Base-by-base conservation (phyloP, 768 basidiomycete species). In the Psilocybe subaeruginosa region DNA sequence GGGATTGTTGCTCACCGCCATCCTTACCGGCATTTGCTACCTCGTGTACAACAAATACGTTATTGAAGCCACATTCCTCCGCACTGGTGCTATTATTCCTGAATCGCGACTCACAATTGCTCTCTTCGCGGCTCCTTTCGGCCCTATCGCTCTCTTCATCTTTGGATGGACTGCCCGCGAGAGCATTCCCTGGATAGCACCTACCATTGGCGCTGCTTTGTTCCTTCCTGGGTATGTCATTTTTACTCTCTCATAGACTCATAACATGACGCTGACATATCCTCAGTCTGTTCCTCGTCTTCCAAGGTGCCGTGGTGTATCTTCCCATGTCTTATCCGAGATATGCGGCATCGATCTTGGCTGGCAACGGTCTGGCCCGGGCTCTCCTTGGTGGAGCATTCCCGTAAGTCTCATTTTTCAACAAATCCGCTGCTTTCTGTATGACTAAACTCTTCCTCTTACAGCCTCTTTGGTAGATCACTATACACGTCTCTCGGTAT, bases 41-140 rank as follows among this genome's bases (percentile, higher is more conserved):
- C 39, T 56, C 12, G 16, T 37, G 6, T 56, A 41, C 37, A 45
- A 56, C 11, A 23, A 43, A 8, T 56, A 46, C 27, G 37, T 43
- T 23, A 41, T 56, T 19, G 55, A 56, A 35, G 37, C 55, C 14
- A n/a, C 30, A 5, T 56, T 56, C 55, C 39, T 43, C 19, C 39
- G 27, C 3, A 29, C 23, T 5, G 55, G 55, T 12, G 11, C n/a
- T 4, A 43, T 56, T 17, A 41, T 43, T 19, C 55, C 55, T 3
- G 55, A 56, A 31, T 56, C 55, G 23, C 37, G 55, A 0, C 50
- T 52, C 27, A 35, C 50, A 2, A 35, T 52, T 5, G 50, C 50
- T 8, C 50, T 52, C 27, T 30, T 52, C 27, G 50, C 50, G 3
- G 29, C 50, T 8, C 35, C 35, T n/a, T 52, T 52, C 50, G 35